Evolutionary conservation across 176 grass and related monocot species (phyloP).

Genomic region (Ensete glaucum): DNA sequence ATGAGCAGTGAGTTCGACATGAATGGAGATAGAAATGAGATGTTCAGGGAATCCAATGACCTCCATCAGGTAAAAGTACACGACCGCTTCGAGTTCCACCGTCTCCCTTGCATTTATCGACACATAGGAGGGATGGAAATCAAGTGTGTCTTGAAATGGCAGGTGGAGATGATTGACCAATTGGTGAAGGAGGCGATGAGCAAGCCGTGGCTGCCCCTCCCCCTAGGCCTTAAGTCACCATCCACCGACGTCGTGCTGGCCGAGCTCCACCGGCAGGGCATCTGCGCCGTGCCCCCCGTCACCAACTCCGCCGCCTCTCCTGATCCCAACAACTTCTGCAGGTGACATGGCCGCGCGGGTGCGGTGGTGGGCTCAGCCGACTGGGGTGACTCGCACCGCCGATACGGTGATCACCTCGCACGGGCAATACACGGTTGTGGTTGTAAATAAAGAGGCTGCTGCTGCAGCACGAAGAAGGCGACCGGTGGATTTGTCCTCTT

Average conservation of each 20-base stretch:
- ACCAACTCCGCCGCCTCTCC: neutral
- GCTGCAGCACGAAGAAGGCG: neutral
- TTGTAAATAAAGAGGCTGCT: neutral
- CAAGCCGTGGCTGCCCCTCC: slow-evolving; percentile 39
- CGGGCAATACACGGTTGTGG: neutral
- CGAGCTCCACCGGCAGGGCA: slow-evolving; percentile 34
- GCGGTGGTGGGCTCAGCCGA: neutral
- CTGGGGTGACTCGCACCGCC: neutral
- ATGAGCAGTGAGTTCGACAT: slow-evolving; percentile 13
- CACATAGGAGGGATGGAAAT: neutral
- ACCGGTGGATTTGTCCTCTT: neutral
- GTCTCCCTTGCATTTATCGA: neutral
- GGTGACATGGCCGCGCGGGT: no score
- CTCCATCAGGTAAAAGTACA: slow-evolving; percentile 24
- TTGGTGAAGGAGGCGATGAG: slow-evolving; percentile 33
- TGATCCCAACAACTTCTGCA: no score
- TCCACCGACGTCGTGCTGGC: slow-evolving; percentile 32
- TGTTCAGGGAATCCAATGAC: slow-evolving; percentile 4
- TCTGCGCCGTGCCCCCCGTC: slow-evolving; percentile 20
- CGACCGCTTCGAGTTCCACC: neutral
- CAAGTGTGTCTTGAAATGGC: neutral
- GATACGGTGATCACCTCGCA: neutral
- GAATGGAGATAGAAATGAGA: slow-evolving; percentile 1
- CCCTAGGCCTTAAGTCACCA: slow-evolving; percentile 31
- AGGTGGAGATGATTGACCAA: slow-evolving; percentile 31